Base-by-base conservation (phyloP, 352 stramenopile genomes). In the Phytophthora pini region DNA sequence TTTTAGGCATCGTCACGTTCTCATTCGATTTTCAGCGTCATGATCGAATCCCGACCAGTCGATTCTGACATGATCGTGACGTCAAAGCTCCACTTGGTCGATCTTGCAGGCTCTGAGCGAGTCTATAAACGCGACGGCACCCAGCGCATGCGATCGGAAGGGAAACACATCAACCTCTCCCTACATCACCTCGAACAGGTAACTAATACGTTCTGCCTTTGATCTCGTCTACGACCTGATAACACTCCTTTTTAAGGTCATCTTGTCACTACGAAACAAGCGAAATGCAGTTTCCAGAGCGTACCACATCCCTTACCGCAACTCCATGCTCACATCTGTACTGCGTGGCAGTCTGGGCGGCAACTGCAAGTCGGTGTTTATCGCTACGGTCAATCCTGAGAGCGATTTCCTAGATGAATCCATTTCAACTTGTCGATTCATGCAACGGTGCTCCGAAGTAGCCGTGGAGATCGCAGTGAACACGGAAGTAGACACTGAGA, bases 331-430 rank as follows among this genome's bases (percentile, higher is more conserved):
- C 75, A 99, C 97, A 43, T 98, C 92, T 2, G 94, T 99, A 2
- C 70, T 99, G 20, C 82, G 96, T 17, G 97, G 98, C 34, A 97
- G 77, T 54, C 77, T 99, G 6, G 97, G 97, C 7, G 97, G 96
- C 32, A 99, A 99, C 76, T 99, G 95, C 82, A 98, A 98, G 68
- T 98, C 97, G 4, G 87, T 98, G 0, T 99, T 99, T 82, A 95
- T 99, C 59, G 97, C 97, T 7, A 98, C 92, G 10, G 85, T 99
- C 17, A 98, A 96, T 58, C 84, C 91, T 0, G 97, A 99, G 59
- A 77, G 57, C 47, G 80, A 88, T 48, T 93, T 90, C 44, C 48
- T 82, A 5, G 82, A 96, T 55, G 97, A 99, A 62, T 98, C 90
- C 29, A 98, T 99, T 53, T 97, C 90, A 2, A 99, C 95, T 20